phyloP scores from a whole-genome alignment of 129 eudicot genomes.

The Lactuca saligna region DNA sequence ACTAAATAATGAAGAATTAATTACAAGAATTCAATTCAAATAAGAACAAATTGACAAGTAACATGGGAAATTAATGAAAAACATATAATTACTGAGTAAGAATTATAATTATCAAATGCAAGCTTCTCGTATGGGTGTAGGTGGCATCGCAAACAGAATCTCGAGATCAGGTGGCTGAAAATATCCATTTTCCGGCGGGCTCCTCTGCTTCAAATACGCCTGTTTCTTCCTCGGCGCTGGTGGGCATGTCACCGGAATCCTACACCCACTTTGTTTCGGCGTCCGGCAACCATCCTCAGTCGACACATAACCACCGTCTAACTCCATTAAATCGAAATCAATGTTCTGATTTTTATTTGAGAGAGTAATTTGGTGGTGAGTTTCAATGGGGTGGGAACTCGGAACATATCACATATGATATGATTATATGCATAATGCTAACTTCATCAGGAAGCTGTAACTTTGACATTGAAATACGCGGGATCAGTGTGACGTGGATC shows the following conservation, averaged over 20 bases:
- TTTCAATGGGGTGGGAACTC: background rate
- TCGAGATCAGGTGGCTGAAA: slow-evolving; percentile 60
- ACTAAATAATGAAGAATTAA: background rate
- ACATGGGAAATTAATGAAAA: background rate
- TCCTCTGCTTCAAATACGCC: slow-evolving; percentile 25
- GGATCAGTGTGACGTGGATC: slow-evolving; percentile 18
- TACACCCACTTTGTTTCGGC: slow-evolving; percentile 32
- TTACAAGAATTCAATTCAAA: slow-evolving; percentile 11
- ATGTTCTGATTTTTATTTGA: no score
- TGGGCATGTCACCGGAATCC: slow-evolving; percentile 43
- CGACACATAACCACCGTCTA: slow-evolving; percentile 3
- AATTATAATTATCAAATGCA: slow-evolving; percentile 8
- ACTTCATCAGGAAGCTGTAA: slow-evolving; percentile 17
- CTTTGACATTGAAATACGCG: background rate
- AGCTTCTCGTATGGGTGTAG: slow-evolving; percentile 21
- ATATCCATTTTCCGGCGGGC: slow-evolving; percentile 46
- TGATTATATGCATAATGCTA: background rate
- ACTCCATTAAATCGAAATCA: slow-evolving; percentile 20
- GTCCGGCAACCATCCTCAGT: slow-evolving; percentile 43
- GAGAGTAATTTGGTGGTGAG: background rate
- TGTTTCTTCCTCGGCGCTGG: slow-evolving; percentile 60
- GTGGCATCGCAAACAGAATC: slow-evolving; percentile 32
- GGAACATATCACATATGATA: no score
- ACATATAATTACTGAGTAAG: background rate
- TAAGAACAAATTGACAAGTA: background rate